Evolutionary conservation across 2,329 filamentous ascomycete genomes (phyloP).

Genomic region (Aschersonia sp.): DNA sequence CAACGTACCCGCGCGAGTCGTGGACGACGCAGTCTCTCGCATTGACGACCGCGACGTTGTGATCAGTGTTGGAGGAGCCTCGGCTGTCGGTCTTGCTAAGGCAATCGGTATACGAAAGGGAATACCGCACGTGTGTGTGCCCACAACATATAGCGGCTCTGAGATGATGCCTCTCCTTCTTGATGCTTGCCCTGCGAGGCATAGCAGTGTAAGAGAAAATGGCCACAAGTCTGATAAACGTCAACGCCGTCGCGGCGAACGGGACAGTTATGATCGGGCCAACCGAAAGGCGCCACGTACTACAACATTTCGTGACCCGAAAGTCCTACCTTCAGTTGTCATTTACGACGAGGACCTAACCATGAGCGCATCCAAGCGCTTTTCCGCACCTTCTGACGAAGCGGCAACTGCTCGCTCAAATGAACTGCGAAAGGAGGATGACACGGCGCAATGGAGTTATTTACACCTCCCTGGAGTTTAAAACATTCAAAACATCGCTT

Average conservation of each 20-base stretch:
- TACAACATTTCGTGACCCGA: slow-evolving; percentile 9
- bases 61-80: slow-evolving; percentile 47
- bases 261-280: not conserved
- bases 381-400: slow-evolving; percentile 13
- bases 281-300: slow-evolving; percentile 3
- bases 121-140: slow-evolving; percentile 43
- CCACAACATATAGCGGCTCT: slow-evolving; percentile 43
- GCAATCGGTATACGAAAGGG: slow-evolving; percentile 36
- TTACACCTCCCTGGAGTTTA: slow-evolving; percentile 21
- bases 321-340: slow-evolving; percentile 15
- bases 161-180: slow-evolving; percentile 34
- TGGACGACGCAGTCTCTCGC: slow-evolving; percentile 13
- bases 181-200: slow-evolving; percentile 7
- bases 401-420: slow-evolving; percentile 7
- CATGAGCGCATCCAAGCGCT: slow-evolving; percentile 10
- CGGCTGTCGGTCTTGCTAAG: slow-evolving; percentile 44
- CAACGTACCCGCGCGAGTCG: slow-evolving; percentile 12
- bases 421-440: slow-evolving; percentile 8
- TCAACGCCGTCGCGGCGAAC: not conserved
- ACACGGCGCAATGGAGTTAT: slow-evolving; percentile 19
- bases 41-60: slow-evolving; percentile 35
- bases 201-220: slow-evolving; percentile 4
- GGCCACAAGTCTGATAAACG: slow-evolving; percentile 1
- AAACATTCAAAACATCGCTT: not conserved
- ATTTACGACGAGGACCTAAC: slow-evolving; percentile 24